A percentile compares a stretch with the other conserved stretches of the same genome.
Conservation (phyloP, 1,284 basidiomycete genomes). For the Cryptococcus deneoformans region DNA sequence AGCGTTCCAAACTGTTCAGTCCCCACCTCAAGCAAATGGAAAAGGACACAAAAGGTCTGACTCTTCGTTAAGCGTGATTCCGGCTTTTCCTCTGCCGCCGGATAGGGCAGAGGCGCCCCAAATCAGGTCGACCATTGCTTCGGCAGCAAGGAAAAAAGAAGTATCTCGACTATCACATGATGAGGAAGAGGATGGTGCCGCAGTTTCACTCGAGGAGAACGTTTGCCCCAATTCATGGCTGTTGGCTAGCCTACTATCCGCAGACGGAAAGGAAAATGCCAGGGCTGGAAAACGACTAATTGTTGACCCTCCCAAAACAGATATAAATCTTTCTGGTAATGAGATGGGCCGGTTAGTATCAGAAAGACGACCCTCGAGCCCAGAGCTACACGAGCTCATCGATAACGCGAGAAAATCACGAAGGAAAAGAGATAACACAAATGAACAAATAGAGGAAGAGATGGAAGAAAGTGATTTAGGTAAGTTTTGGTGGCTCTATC, state of each 20-base stretch:
- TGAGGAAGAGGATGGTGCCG: not conserved
- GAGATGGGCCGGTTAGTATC: too few species aligned
- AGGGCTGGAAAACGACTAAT: too few species aligned
- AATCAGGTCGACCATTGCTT: not conserved
- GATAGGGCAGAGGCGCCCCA: conserved; percentile 4
- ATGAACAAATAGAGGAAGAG: not conserved
- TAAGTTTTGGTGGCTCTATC: conserved; percentile 9
- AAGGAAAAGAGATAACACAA: not conserved
- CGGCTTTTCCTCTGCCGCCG: conserved; percentile 14
- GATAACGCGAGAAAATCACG: conserved; percentile 1
- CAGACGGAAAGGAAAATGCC: too few species aligned
- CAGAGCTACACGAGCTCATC: conserved; percentile 9
- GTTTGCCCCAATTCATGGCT: not conserved
- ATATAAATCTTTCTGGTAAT: too few species aligned
- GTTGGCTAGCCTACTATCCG: too few species aligned
- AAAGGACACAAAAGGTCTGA: conserved; percentile 7
- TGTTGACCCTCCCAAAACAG: too few species aligned
- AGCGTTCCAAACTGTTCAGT: not conserved
- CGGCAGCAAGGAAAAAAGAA: not conserved
- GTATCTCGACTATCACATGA: not conserved
- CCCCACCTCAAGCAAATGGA: not conserved
- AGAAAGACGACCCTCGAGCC: conserved; percentile 3
- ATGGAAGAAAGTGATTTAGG: conserved; percentile 39
- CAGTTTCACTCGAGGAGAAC: not conserved
- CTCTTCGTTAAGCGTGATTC: conserved; percentile 13